These are phyloP conservation scores for Paecilomyces fulvus DNA, from an alignment of 2,329 filamentous ascomycete genomes.

Conservation along the genomic window DNA sequence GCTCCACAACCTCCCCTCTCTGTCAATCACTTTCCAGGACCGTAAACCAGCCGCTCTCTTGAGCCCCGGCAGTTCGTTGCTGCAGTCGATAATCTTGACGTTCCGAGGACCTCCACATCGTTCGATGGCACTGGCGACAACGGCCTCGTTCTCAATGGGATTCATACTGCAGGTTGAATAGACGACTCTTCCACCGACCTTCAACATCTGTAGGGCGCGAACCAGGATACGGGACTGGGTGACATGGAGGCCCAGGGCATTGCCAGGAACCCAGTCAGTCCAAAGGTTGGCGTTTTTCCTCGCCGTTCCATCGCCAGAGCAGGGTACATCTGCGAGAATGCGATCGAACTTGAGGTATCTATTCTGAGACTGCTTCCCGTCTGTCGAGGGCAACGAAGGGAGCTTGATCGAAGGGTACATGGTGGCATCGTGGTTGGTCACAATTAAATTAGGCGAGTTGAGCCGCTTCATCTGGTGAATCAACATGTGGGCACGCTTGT, in stretches of 20 bases:
- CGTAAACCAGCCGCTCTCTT: conserved; percentile 70
- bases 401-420: conserved; percentile 89
- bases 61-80: conserved; percentile 64
- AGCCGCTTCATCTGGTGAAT: conserved; percentile 96
- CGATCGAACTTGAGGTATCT: conserved; percentile 93
- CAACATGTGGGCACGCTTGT: conserved; percentile 93
- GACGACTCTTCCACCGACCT: conserved; percentile 86
- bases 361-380: conserved; percentile 46
- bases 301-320: conserved; percentile 87
- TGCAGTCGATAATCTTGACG: conserved; percentile 78
- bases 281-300: conserved; percentile 91
- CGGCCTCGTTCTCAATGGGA: conserved; percentile 92
- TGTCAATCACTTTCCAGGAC: conserved; percentile 87
- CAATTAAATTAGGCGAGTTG: conserved; percentile 90
- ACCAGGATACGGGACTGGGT: conserved; percentile 87
- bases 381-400: conserved; percentile 47
- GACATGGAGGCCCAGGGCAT: conserved; percentile 74
- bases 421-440: conserved; percentile 96
- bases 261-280: conserved; percentile 88
- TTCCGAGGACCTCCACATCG: conserved; percentile 76
- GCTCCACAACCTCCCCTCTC: conserved; percentile 67
- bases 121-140: conserved; percentile 79
- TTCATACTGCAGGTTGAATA: conserved; percentile 99
- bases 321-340: conserved; percentile 92
- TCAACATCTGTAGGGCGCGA: conserved; percentile 88